Evolutionary conservation across 164 flowering plant genomes (phyloP).

Genomic region (Berberis vulgaris): DNA sequence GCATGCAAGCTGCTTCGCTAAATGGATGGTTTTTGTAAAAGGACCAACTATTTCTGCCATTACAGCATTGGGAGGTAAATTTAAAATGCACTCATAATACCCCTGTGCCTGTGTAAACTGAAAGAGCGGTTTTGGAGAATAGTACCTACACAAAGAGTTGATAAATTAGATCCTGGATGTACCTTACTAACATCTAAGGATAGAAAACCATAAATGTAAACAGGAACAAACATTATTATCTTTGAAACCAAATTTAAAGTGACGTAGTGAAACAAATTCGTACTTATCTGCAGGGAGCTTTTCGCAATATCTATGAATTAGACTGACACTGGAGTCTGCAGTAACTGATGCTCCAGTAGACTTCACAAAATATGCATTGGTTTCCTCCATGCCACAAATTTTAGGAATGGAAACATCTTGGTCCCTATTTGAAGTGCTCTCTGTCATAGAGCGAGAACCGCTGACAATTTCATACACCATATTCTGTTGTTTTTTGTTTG

Average conservation of each 20-base stretch:
- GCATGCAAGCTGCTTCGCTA: constrained; percentile 76
- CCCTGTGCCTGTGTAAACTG: constrained; percentile 22
- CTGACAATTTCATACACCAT: constrained; percentile 48
- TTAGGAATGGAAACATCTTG: constrained; percentile 24
- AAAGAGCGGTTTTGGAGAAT: constrained; percentile 51
- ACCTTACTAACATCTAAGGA: background rate
- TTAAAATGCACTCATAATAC: constrained; percentile 39
- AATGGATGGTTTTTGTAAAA: constrained; percentile 21
- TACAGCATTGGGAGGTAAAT: constrained; percentile 68
- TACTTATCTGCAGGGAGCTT: constrained; percentile 78
- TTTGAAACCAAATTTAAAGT: background rate
- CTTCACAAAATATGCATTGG: constrained; percentile 40
- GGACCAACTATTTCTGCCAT: constrained; percentile 61
- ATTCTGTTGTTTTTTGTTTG: constrained; percentile 56
- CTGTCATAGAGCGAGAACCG: constrained; percentile 56
- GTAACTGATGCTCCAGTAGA: constrained; percentile 72
- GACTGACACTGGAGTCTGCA: constrained; percentile 57
- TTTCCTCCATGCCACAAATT: constrained; percentile 22
- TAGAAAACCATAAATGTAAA: background rate
- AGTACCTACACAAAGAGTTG: constrained; percentile 33
- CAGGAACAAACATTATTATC: background rate
- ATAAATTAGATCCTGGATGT: constrained; percentile 1
- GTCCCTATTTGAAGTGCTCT: constrained; percentile 46
- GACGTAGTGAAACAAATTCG: background rate
- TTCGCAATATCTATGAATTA: constrained; percentile 54